phyloP scores from a whole-genome alignment of 768 basidiomycete genomes.

The Nidula microcarpa region DNA sequence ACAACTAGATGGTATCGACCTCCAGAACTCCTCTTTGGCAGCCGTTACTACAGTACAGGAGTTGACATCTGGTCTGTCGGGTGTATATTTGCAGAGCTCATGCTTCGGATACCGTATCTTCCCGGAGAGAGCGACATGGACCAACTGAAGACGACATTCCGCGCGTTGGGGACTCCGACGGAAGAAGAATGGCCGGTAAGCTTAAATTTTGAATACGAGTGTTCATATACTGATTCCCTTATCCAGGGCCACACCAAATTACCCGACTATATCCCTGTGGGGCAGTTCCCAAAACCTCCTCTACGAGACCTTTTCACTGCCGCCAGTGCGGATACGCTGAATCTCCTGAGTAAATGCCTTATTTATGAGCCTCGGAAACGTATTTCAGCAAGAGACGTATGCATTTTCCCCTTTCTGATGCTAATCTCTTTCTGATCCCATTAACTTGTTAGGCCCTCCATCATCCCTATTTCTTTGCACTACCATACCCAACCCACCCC shows the following conservation, averaged over 20 bases:
- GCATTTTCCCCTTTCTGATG: constrained; percentile 15
- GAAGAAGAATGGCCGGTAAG: constrained; percentile 97
- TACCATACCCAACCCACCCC: constrained; percentile 86
- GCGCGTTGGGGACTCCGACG: constrained; percentile 92
- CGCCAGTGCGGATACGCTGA: constrained; percentile 80
- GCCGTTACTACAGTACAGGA: constrained; percentile 85
- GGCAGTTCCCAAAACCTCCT: constrained; percentile 80
- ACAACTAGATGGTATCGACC: constrained; percentile 90
- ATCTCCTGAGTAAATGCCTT: constrained; percentile 76
- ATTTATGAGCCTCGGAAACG: constrained; percentile 84
- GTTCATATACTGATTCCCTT: not conserved
- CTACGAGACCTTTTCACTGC: constrained; percentile 89
- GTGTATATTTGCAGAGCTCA: constrained; percentile 96
- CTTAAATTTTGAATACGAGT: not conserved
- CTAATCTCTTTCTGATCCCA: not conserved
- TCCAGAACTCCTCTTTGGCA: constrained; percentile 90
- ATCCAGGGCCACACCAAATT: constrained; percentile 83
- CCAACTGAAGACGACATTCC: constrained; percentile 91
- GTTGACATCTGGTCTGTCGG: constrained; percentile 98
- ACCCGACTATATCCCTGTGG: constrained; percentile 85
- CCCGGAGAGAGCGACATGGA: constrained; percentile 97
- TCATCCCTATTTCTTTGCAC: constrained; percentile 84
- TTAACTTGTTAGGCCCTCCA: constrained; percentile 59
- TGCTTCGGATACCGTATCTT: constrained; percentile 93
- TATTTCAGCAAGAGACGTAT: constrained; percentile 74